Percentiles rank a stretch among this genome's conserved stretches.
Evolutionary conservation across 202 grass and related monocot species (phyloP).

Genomic region (Setaria italica): DNA sequence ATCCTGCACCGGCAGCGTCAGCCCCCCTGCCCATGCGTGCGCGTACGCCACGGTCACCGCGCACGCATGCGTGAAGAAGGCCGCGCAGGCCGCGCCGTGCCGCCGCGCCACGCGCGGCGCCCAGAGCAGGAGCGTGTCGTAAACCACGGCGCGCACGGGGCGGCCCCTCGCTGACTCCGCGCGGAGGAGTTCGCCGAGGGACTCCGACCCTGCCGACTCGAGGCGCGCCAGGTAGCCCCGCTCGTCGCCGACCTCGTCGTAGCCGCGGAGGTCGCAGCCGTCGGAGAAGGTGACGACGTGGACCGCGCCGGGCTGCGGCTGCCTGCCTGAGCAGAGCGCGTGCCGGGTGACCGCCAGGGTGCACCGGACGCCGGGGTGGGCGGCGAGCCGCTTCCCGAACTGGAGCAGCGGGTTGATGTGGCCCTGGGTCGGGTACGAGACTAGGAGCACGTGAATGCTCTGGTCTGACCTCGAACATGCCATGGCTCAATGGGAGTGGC

Average conservation of each 20-base stretch:
- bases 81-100: neutral
- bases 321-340: conserved; percentile 26
- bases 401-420: neutral
- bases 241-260: conserved; percentile 27
- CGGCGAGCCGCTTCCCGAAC: neutral
- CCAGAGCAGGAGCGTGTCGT: conserved; percentile 57
- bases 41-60: conserved; percentile 42
- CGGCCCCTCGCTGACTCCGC: conserved; percentile 28
- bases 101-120: conserved; percentile 28
- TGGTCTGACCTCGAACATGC: too few species aligned
- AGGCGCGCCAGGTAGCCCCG: conserved; percentile 44
- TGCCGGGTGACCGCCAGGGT: neutral
- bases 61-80: neutral
- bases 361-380: neutral
- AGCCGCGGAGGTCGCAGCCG: conserved; percentile 52
- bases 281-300: conserved; percentile 59
- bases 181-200: conserved; percentile 42
- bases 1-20: neutral
- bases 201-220: conserved; percentile 39
- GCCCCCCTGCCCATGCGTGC: conserved; percentile 40
- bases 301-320: conserved; percentile 35
- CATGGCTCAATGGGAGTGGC: too few species aligned
- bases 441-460: neutral
- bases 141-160: conserved; percentile 54
- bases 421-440: neutral